Evolutionary conservation across 176 grass and related monocot species (phyloP).

Genomic region (Juncus inflexus): DNA sequence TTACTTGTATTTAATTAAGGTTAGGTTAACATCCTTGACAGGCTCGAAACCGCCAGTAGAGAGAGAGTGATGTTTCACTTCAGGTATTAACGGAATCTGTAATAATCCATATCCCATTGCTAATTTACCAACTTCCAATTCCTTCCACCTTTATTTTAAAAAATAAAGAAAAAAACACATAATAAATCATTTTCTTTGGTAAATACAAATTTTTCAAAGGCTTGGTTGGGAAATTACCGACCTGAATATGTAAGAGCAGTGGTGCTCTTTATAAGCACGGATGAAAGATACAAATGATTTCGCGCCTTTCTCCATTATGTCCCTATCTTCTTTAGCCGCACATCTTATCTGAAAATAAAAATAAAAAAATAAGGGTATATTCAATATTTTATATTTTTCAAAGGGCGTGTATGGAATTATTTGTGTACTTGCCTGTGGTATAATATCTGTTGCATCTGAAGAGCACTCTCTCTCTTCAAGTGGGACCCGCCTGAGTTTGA

Average conservation of each 20-base stretch:
- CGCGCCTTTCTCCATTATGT: slow-evolving; percentile 91
- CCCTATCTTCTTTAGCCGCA: slow-evolving; percentile 73
- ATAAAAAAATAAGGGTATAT: slow-evolving; percentile 2
- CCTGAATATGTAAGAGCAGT: slow-evolving; percentile 90
- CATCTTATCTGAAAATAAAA: slow-evolving; percentile 59
- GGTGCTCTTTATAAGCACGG: slow-evolving; percentile 93
- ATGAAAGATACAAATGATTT: slow-evolving; percentile 93
- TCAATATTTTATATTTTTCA: slow-evolving; percentile 8
- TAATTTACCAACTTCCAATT: slow-evolving; percentile 76
- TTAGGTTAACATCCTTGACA: slow-evolving; percentile 42
- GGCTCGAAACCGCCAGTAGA: slow-evolving; percentile 68
- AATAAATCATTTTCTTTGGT: slow-evolving; percentile 4
- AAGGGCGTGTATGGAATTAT: slow-evolving; percentile 11
- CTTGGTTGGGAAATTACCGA: slow-evolving; percentile 8
- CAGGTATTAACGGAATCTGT: slow-evolving; percentile 85
- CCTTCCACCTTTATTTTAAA: slow-evolving; percentile 57
- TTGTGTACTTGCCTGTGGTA: slow-evolving; percentile 49
- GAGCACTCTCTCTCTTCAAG: slow-evolving; percentile 61
- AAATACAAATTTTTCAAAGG: background rate
- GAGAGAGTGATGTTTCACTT: slow-evolving; percentile 95
- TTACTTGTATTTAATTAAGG: slow-evolving; percentile 94
- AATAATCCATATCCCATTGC: slow-evolving; percentile 94
- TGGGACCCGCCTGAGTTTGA: slow-evolving; percentile 68
- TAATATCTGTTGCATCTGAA: slow-evolving; percentile 43
- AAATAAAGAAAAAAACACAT: background rate